Base-by-base conservation (phyloP, 148 eudicot species). In the Camellia sinensis region DNA sequence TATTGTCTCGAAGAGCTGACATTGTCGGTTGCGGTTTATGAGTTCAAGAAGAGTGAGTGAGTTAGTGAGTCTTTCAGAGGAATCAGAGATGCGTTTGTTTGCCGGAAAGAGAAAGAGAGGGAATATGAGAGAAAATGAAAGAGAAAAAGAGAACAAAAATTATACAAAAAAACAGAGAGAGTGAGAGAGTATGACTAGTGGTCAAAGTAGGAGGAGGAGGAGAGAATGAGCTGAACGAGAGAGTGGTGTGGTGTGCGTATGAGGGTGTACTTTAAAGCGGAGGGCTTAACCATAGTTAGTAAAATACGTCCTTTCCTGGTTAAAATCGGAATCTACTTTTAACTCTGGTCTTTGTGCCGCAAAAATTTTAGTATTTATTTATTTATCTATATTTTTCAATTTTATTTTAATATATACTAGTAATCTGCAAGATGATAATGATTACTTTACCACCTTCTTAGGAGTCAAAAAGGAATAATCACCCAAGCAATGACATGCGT, bases 201-300 rank as follows among this genome's bases (percentile, higher is more conserved):
- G 59, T 46, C 59, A 19, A n/a, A 81, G 46, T 14, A 79, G 45
- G 9, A n/a, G 56, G 74, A 21, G 6, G 9, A 52, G 18, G 22
- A 7, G n/a, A 2, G 10, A 68, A 61, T 41, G 82, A 21, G 71
- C 64, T 64, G 56, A 59, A 66, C 62, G 64, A 41, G 80, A 50
- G 76, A 70, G 80, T 50, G 82, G 2, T 18, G 46, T 70, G 72
- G 37, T 29, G 37, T 29, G 37, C 37, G 37, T 29, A 29, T 29
- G 37, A 29, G 37, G n/a, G 78, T 11, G 48, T 64, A 78, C 78
- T 73, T 29, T 83, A 79, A 66, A 78, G 67, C 6, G 40, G 67
- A 7, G 19, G 46, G 67, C 18, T 62, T 62, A 62, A 80, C 69
- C 71, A 52, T 71, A 79, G 78, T 57, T 74, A 12, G 78, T 80